A percentile compares a stretch with the other conserved stretches of the same genome.
Evolutionary conservation across 495 filamentous ascomycete species (phyloP).

Genomic region (Saxophila tyrrhenica): DNA sequence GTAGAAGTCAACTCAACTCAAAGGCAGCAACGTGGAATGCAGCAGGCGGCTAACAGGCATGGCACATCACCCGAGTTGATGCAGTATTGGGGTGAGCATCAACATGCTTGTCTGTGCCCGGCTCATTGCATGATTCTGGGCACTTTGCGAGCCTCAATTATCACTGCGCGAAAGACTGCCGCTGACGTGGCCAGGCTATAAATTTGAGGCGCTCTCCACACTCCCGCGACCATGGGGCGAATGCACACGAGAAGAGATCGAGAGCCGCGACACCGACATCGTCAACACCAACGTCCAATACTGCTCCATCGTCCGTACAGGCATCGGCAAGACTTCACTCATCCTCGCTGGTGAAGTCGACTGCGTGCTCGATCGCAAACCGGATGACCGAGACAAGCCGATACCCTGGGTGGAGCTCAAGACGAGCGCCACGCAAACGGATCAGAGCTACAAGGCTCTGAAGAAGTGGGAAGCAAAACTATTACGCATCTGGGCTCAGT

Average conservation of each 20-base stretch:
- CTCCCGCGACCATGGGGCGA: conserved; percentile 61
- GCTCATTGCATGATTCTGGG: no score
- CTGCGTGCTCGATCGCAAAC: conserved; percentile 79
- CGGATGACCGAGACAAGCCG: conserved; percentile 47
- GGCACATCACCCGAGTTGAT: conserved; percentile 52
- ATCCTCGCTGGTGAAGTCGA: conserved; percentile 94
- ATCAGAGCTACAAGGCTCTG: conserved; percentile 40
- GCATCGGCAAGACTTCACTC: conserved; percentile 59
- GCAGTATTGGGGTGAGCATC: conserved; percentile 63
- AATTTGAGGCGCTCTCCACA: conserved; percentile 81
- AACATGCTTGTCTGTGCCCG: no score
- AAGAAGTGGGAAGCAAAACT: conserved; percentile 78
- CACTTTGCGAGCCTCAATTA: no score
- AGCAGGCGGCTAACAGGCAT: conserved; percentile 42
- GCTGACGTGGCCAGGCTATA: conserved; percentile 55
- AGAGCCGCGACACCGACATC: conserved; percentile 52
- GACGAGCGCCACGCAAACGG: conserved; percentile 60
- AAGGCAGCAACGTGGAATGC: conserved; percentile 27
- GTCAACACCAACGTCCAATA: conserved; percentile 88
- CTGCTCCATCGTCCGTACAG: conserved; percentile 82
- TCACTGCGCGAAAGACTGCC: no score
- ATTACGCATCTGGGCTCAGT: conserved; percentile 92
- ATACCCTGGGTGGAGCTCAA: conserved; percentile 95
- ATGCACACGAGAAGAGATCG: conserved; percentile 61
- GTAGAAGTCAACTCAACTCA: conserved; percentile 16